phyloP scores from a whole-genome alignment of 2,329 filamentous ascomycete species.

The Pestalotiopsis fici region DNA sequence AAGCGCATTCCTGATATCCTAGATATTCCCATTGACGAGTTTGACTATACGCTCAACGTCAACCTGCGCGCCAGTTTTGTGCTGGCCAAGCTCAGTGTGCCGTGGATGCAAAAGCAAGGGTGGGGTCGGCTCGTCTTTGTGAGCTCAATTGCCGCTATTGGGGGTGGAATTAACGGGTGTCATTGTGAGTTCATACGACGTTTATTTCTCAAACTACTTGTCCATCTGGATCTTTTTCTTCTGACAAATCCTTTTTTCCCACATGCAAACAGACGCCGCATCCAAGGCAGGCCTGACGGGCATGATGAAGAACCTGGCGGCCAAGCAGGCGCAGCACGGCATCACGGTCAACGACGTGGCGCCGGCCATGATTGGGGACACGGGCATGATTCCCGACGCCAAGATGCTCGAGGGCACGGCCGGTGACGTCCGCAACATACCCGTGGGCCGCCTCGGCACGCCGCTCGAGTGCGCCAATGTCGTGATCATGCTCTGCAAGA shows the following conservation, averaged over 20 bases:
- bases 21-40: conserved; percentile 65
- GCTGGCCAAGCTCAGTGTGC: conserved; percentile 59
- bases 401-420: conserved; percentile 51
- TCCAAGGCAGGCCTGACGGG: conserved; percentile 63
- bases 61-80: conserved; percentile 66
- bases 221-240: too few species aligned
- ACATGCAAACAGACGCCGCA: conserved; percentile 46
- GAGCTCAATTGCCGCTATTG: conserved; percentile 63
- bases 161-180: conserved; percentile 65
- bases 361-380: conserved; percentile 68
- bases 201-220: too few species aligned
- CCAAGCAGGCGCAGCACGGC: conserved; percentile 57
- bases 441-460: conserved; percentile 57
- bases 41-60: conserved; percentile 62
- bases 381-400: conserved; percentile 62
- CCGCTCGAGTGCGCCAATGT: conserved; percentile 62
- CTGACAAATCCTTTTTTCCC: too few species aligned
- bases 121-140: conserved; percentile 69
- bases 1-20: conserved; percentile 57
- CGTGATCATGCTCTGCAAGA: conserved; percentile 60
- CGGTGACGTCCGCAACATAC: conserved; percentile 61
- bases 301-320: conserved; percentile 66
- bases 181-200: conserved; percentile 32
- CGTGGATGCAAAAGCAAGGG: conserved; percentile 57
- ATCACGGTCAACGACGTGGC: conserved; percentile 71